Base-by-base conservation (phyloP, 768 basidiomycete species). In the Trametes cinnabarina region DNA sequence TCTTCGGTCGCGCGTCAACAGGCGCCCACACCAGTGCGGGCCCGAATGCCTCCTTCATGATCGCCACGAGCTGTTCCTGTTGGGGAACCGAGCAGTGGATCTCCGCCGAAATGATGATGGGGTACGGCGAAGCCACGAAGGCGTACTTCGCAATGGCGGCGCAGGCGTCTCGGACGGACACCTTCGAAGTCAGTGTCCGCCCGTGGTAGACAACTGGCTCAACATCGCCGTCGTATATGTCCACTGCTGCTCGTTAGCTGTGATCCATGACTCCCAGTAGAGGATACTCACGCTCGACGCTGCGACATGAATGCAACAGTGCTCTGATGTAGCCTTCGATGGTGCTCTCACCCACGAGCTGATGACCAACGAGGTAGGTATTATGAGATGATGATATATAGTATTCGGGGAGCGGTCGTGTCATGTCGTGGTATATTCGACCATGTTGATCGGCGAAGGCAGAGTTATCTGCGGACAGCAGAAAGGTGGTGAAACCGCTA, bases 241-340 rank as follows among this genome's bases (percentile, higher is more conserved):
- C 96, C 66, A 98, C 94, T 98, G 60, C 7, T 15, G 11, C n/a
- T 15, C 2, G 25, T 55, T 9, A 60, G 48, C 48, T 3, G 3
- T 10, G 32, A n/a, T 19, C n/a, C 25, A 34, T 20, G 51, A 43
- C 35, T 25, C 5, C 41, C 41, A 43, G 32, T 43, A 28, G 47
- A 46, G 39, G 22, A 5, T 2, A 80, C 89, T 63, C 65, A 94
- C 95, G 71, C 72, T 98, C 95, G 26, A 98, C 95, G 55, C 90
- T 93, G n/a, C 95, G 82, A 69, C 94, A 96, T 34, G 92, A 84
- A 48, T 90, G 90, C 40, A 97, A 77, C 39, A 98, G 75, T 1
- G 94, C 94, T 0, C 96, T 80, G 55, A 98, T 94, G 69, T 98
- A 98, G 0, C 96, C 85, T 67, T 97, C 95, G 25, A 92, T 84